These are phyloP conservation scores for Lepiota subincarnata DNA, from an alignment of 768 basidiomycete species.

Conservation along the genomic window DNA sequence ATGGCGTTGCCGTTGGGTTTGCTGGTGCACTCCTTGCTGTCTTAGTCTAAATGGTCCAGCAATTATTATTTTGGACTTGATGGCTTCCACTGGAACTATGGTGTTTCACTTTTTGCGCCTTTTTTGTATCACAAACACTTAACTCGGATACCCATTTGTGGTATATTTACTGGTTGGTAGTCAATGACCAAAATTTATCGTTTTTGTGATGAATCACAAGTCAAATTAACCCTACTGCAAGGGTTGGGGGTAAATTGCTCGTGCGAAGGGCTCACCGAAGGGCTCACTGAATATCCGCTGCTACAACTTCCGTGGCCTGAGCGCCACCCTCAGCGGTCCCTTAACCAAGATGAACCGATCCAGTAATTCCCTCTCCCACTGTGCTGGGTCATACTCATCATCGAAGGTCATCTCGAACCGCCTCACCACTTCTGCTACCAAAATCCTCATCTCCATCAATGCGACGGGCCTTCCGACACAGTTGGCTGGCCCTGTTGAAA, in stretches of 20 bases:
- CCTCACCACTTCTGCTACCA: constrained; percentile 5
- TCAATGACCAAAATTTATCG: background rate
- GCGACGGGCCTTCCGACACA: constrained; percentile 44
- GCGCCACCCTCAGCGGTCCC: background rate
- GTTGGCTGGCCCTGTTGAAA: constrained; percentile 43
- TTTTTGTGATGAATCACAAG: no score
- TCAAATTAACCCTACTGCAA: no score
- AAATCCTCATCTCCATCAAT: constrained; percentile 28
- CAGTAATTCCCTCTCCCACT: constrained; percentile 11
- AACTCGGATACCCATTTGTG: background rate
- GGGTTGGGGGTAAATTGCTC: no score
- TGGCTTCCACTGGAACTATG: background rate
- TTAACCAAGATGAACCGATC: constrained; percentile 14
- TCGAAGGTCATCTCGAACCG: constrained; percentile 13
- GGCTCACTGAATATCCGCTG: background rate
- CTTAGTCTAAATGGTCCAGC: background rate
- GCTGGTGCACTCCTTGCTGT: constrained; percentile 1
- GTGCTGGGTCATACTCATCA: constrained; percentile 11
- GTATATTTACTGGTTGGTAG: background rate
- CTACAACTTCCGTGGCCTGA: background rate
- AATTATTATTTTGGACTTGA: background rate
- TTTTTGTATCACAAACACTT: background rate
- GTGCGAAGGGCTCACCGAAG: no score
- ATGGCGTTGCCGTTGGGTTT: background rate
- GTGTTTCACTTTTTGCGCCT: background rate